Evolutionary conservation across 768 basidiomycete species (phyloP), one percentile per base, ranked within the genome.

Genomic region (Trametes coccinea): DNA sequence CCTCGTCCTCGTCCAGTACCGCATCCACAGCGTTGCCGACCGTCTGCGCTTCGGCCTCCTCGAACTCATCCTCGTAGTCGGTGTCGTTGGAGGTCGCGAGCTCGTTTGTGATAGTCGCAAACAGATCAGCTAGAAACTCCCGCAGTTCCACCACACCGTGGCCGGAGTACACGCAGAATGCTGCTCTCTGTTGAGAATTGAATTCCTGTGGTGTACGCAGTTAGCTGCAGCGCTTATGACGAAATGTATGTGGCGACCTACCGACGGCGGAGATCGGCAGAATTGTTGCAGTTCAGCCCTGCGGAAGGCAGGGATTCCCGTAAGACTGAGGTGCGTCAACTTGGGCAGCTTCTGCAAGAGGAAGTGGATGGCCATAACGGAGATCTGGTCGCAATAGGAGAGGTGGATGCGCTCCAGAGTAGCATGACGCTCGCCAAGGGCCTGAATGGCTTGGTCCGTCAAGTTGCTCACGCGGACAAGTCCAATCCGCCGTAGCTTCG

Each of bases 121-220:
- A 91, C 13, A 90, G 73, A 60, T 89, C 88, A 5, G 83, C 88
- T 49, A 99, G 78, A 73, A 87, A 95, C 16, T 84, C 77, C 34
- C 96, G 84, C 17, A 99, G 81, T 50, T 93, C 87, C 10, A 82
- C 77, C 2, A 99, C 92, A 6, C 96, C 95, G 66, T 88, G 87
- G 22, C 94, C 93, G 10, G 96, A 98, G 77, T 92, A 99, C 14
- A 99, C 97, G 74, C 97, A 98, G 72, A 98, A 99, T 4, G 93
- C 86, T 17, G 84, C 80, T 51, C 93, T 86, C 72, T 99, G 97
- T 49, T 87, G 89, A 40, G 87, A 80, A 70, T 92, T 98, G 74
- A 96, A 98, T 58, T 96, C 93, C 93, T 96, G 40, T 34, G 7
- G 51, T 48, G 9, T 52, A 22, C 9, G 51, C 3, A 31, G 52